phyloP scores from a whole-genome alignment of 2,329 filamentous ascomycete species.

The Pyricularia pennisetigena region DNA sequence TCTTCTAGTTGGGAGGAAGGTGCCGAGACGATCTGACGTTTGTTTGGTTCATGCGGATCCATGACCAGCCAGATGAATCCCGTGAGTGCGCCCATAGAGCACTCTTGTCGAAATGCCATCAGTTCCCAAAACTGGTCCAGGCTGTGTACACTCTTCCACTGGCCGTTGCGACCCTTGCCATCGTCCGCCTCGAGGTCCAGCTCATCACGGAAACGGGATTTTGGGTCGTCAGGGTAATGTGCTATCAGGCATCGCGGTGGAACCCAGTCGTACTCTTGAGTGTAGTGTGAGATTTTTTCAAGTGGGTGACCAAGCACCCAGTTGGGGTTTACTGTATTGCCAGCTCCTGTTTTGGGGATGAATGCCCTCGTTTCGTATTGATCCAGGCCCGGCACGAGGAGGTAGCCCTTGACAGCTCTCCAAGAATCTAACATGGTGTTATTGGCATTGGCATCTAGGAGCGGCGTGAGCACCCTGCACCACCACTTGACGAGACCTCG shows the following conservation, averaged over 20 bases:
- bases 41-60: slow-evolving; percentile 32
- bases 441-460: slow-evolving; percentile 38
- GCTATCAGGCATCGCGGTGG: slow-evolving; percentile 81
- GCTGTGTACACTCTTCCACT: slow-evolving; percentile 75
- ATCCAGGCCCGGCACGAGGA: slow-evolving; percentile 83
- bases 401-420: slow-evolving; percentile 58
- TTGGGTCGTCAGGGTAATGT: slow-evolving; percentile 89
- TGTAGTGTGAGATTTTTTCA: slow-evolving; percentile 51
- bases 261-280: slow-evolving; percentile 46
- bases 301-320: slow-evolving; percentile 69
- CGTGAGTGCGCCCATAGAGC: slow-evolving; percentile 81
- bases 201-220: slow-evolving; percentile 79
- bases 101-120: slow-evolving; percentile 95
- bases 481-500: slow-evolving; percentile 90
- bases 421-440: slow-evolving; percentile 17
- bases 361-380: slow-evolving; percentile 70
- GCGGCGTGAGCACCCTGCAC: slow-evolving; percentile 76
- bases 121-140: slow-evolving; percentile 97
- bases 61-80: slow-evolving; percentile 94
- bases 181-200: slow-evolving; percentile 73
- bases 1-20: slow-evolving; percentile 1
- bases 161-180: slow-evolving; percentile 46
- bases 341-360: slow-evolving; percentile 45
- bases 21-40: background rate
- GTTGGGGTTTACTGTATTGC: slow-evolving; percentile 33